Evolutionary conservation across 495 filamentous ascomycete genomes (phyloP).

Genomic region (Saxophila tyrrhenica): DNA sequence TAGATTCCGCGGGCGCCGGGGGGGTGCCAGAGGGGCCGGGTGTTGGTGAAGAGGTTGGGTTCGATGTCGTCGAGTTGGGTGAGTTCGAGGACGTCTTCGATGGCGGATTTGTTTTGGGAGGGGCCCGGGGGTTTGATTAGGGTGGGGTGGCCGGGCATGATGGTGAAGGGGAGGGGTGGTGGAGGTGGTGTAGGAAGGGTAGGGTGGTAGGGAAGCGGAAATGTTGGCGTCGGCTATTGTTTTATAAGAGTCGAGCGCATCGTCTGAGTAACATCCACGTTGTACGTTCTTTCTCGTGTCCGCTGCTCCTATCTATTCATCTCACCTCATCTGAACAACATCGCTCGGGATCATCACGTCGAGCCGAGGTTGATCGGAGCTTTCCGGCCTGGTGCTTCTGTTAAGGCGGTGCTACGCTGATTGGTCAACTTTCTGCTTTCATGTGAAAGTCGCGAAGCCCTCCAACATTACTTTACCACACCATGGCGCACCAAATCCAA

Average conservation of each 20-base stretch:
- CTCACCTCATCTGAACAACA: neutral
- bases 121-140: slow-evolving; percentile 64
- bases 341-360: neutral
- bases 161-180: neutral
- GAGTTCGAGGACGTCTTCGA: slow-evolving; percentile 83
- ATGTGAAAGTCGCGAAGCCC: neutral
- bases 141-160: slow-evolving; percentile 37
- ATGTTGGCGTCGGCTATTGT: too few relatives aligned
- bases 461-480: neutral
- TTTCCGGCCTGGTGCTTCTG: neutral
- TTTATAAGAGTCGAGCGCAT: neutral
- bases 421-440: neutral
- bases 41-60: slow-evolving; percentile 87
- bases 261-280: neutral
- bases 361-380: neutral
- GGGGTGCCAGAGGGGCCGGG: slow-evolving; percentile 79
- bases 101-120: slow-evolving; percentile 60
- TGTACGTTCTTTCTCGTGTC: too few relatives aligned
- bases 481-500: slow-evolving; percentile 4
- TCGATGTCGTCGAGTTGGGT: slow-evolving; percentile 69
- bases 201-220: neutral
- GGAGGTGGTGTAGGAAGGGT: neutral
- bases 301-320: neutral
- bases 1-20: slow-evolving; percentile 85
- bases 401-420: neutral